phyloP scores from a whole-genome alignment of 345 rosid species.

The Pugionium dolabratum region DNA sequence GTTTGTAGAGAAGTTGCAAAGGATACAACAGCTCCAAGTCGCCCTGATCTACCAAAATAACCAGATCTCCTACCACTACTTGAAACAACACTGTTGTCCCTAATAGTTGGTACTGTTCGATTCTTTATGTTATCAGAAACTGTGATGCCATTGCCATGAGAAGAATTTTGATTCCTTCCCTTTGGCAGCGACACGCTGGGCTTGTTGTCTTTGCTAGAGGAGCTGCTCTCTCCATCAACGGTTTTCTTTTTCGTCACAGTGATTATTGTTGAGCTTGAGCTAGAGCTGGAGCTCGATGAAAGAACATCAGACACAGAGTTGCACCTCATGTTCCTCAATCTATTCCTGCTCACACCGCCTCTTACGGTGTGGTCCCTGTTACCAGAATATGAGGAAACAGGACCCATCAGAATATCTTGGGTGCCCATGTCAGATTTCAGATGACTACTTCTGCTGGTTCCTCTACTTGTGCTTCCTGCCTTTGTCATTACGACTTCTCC shows the following conservation, averaged over 20 bases:
- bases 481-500: constrained; percentile 37
- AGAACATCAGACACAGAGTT: constrained; percentile 55
- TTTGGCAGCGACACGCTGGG: constrained; percentile 44
- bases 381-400: constrained; percentile 48
- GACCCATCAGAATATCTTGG: constrained; percentile 26
- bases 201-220: constrained; percentile 60
- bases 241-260: constrained; percentile 49
- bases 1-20: constrained; percentile 42
- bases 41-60: constrained; percentile 49
- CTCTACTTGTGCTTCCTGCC: constrained; percentile 55
- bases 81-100: constrained; percentile 51
- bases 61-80: constrained; percentile 58
- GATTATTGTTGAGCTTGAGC: constrained; percentile 41
- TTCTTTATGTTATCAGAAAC: constrained; percentile 64
- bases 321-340: constrained; percentile 60
- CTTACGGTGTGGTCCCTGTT: constrained; percentile 45
- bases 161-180: constrained; percentile 45
- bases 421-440: constrained; percentile 44
- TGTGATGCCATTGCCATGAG: constrained; percentile 48
- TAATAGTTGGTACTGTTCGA: constrained; percentile 47
- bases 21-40: constrained; percentile 33
- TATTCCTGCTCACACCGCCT: constrained; percentile 44
- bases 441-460: constrained; percentile 44
- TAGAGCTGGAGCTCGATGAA: constrained; percentile 43
- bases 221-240: constrained; percentile 67